phyloP scores from a whole-genome alignment of 2,329 filamentous ascomycete genomes.

The Pseudomassariella vexata region DNA sequence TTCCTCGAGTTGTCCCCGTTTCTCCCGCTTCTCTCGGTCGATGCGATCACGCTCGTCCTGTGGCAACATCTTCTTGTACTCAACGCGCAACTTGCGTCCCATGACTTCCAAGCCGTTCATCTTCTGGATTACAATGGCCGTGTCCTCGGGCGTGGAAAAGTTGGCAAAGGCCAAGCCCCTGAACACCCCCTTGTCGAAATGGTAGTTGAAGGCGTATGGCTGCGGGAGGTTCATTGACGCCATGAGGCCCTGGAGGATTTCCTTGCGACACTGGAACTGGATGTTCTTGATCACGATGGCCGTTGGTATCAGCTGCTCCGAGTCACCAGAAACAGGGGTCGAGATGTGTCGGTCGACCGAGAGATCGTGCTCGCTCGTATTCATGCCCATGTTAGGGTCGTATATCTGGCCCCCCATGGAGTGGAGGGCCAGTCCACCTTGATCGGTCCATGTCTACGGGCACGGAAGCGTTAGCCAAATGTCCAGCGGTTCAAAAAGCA shows the following conservation, averaged over 20 bases:
- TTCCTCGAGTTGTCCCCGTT: conserved; percentile 91
- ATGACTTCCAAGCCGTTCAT: conserved; percentile 96
- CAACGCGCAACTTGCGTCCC: conserved; percentile 87
- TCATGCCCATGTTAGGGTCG: conserved; percentile 29
- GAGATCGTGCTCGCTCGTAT: conserved; percentile 32
- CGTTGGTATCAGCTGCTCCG: conserved; percentile 91
- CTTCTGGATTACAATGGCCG: conserved; percentile 81
- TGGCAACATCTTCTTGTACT: conserved; percentile 99
- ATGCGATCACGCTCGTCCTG: conserved; percentile 92
- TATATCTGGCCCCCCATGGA: conserved; percentile 27
- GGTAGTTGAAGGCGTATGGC: conserved; percentile 98
- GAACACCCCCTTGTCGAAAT: conserved; percentile 98
- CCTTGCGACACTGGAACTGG: conserved; percentile 95
- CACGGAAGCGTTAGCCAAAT: conserved; percentile 7
- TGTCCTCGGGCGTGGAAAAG: conserved; percentile 94
- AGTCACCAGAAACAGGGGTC: conserved; percentile 44
- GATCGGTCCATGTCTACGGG: conserved; percentile 47
- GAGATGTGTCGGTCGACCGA: conserved; percentile 28
- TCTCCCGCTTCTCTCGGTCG: conserved; percentile 93
- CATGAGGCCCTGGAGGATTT: conserved; percentile 90
- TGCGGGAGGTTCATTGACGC: conserved; percentile 87
- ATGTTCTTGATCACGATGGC: conserved; percentile 99
- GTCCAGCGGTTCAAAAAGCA: neutral
- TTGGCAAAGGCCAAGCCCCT: conserved; percentile 95
- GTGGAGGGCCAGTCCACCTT: conserved; percentile 35